These are phyloP conservation scores for Tuber magnatum DNA, from an alignment of 495 filamentous ascomycete species.

Conservation along the genomic window DNA sequence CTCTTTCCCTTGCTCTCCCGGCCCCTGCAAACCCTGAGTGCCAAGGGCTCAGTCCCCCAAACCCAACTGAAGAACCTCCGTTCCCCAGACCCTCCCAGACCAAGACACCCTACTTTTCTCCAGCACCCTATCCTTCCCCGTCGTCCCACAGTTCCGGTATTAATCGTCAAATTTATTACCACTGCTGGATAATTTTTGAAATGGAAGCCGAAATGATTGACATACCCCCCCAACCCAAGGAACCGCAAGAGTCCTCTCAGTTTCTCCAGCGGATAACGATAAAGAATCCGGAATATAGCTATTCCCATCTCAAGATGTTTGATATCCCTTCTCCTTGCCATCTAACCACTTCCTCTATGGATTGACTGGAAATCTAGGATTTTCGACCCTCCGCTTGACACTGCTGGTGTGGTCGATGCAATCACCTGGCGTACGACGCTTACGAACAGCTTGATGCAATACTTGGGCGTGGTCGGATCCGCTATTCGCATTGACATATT, in stretches of 20 bases:
- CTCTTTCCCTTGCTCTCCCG: slow-evolving; percentile 16
- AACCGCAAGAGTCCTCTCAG: slow-evolving; percentile 5
- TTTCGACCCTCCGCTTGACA: slow-evolving; percentile 33
- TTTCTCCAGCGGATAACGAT: slow-evolving; percentile 23
- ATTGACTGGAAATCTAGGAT: slow-evolving; percentile 27
- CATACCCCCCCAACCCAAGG: not conserved
- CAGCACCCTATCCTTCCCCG: not conserved
- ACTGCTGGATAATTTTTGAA: not conserved
- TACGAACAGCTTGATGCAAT: slow-evolving; percentile 65
- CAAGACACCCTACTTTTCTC: not conserved
- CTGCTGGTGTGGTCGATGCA: slow-evolving; percentile 51
- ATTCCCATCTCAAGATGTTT: slow-evolving; percentile 38
- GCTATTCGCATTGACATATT: slow-evolving; percentile 76
- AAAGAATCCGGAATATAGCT: slow-evolving; percentile 36
- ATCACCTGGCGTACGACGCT: slow-evolving; percentile 69
- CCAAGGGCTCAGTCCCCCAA: not conserved
- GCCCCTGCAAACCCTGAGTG: slow-evolving; percentile 11
- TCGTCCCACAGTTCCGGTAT: not conserved
- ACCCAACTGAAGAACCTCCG: not conserved
- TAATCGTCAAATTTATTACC: not conserved
- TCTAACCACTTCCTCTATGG: not conserved
- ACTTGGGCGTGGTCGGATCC: slow-evolving; percentile 68
- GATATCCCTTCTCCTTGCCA: slow-evolving; percentile 13
- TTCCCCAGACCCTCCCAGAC: not conserved
- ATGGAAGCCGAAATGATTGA: not conserved